Conservation (phyloP, 2,329 filamentous ascomycete genomes). For the Didymosphaeria variabile region DNA sequence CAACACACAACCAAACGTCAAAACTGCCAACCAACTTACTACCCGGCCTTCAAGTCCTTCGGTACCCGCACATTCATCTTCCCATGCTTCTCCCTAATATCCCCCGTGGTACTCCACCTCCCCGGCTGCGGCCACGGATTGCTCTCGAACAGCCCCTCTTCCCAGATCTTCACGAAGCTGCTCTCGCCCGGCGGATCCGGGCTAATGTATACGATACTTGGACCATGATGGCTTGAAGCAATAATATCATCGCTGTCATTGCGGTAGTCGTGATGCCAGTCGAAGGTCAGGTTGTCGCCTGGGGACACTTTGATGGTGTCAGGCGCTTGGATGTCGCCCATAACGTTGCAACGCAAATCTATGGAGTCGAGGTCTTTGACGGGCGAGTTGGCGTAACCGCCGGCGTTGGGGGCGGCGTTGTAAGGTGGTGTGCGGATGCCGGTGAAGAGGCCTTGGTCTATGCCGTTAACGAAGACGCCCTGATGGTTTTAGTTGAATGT, state of each 20-base stretch:
- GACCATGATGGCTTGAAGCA: conserved; percentile 39
- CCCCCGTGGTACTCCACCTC: conserved; percentile 43
- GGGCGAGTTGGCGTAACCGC: conserved; percentile 52
- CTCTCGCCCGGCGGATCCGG: conserved; percentile 50
- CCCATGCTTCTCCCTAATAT: conserved; percentile 34
- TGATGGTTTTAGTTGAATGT: conserved; percentile 13
- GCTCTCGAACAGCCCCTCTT: conserved; percentile 48
- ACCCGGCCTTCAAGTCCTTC: conserved; percentile 46
- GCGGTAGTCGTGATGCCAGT: conserved; percentile 52
- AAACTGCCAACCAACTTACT: conserved; percentile 29
- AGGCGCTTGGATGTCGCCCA: conserved; percentile 48
- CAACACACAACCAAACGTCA: conserved; percentile 1
- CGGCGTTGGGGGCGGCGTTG: conserved; percentile 46
- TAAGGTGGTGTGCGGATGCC: conserved; percentile 42
- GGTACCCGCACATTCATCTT: conserved; percentile 46
- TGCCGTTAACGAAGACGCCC: conserved; percentile 44
- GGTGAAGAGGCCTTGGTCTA: conserved; percentile 41
- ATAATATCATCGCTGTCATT: conserved; percentile 47
- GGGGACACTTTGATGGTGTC: conserved; percentile 48
- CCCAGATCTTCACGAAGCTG: conserved; percentile 53
- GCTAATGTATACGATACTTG: conserved; percentile 53
- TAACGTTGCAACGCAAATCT: conserved; percentile 53
- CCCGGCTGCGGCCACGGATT: conserved; percentile 44
- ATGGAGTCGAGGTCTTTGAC: conserved; percentile 51
- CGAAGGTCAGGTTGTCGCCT: conserved; percentile 52